Evolutionary conservation across 2,329 filamentous ascomycete genomes (phyloP).

Genomic region (Neoscytalidium dimidiatum): DNA sequence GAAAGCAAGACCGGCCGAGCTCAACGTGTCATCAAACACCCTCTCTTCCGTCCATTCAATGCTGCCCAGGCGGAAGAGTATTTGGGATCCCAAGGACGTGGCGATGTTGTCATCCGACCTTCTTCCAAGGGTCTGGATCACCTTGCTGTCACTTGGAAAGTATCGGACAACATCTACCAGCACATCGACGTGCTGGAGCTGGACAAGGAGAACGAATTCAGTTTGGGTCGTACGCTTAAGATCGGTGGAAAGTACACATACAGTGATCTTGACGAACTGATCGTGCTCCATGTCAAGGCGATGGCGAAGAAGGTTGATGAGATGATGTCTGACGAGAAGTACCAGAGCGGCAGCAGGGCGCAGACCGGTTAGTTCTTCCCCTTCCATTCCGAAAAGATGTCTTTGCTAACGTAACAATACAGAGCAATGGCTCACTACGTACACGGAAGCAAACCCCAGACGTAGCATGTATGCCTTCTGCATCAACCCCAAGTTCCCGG

Average conservation of each 20-base stretch:
- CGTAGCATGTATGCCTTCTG: slow-evolving; percentile 95
- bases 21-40: slow-evolving; percentile 96
- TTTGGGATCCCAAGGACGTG: slow-evolving; percentile 79
- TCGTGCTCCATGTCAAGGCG: slow-evolving; percentile 94
- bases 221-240: slow-evolving; percentile 80
- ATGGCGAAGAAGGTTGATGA: slow-evolving; percentile 98
- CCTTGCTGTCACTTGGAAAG: slow-evolving; percentile 96
- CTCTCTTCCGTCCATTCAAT: slow-evolving; percentile 92
- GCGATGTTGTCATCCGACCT: slow-evolving; percentile 92
- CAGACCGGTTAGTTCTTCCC: slow-evolving; percentile 74
- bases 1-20: slow-evolving; percentile 82
- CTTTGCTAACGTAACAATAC: slow-evolving; percentile 23
- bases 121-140: slow-evolving; percentile 96
- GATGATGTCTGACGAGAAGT: slow-evolving; percentile 93
- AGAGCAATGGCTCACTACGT: slow-evolving; percentile 96
- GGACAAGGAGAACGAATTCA: slow-evolving; percentile 96
- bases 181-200: slow-evolving; percentile 97
- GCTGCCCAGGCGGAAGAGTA: slow-evolving; percentile 90
- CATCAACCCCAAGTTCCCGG: slow-evolving; percentile 86
- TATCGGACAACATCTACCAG: slow-evolving; percentile 92
- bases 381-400: slow-evolving; percentile 3
- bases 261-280: slow-evolving; percentile 93
- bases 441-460: slow-evolving; percentile 93
- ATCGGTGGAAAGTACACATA: slow-evolving; percentile 90
- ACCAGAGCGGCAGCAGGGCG: slow-evolving; percentile 75